Percentiles rank a stretch among this genome's conserved stretches.
These are phyloP conservation scores for Lentinula novae-zelandiae DNA, from an alignment of 1,284 basidiomycete genomes.

Conservation along the genomic window DNA sequence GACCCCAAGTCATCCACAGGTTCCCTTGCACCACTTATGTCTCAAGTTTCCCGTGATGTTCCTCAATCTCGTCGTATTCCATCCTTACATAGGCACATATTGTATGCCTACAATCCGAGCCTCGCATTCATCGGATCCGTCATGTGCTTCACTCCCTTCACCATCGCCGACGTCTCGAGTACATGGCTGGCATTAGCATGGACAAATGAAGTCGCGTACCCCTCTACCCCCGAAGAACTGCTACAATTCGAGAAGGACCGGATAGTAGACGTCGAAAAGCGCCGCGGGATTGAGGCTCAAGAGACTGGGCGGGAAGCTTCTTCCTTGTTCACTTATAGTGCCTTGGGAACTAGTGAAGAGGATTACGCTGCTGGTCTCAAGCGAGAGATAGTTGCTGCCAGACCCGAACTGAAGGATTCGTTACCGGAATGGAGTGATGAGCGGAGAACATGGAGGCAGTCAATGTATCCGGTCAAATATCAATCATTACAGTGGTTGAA, in stretches of 20 bases:
- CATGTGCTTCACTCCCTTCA: slow-evolving; percentile 12
- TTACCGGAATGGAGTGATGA: slow-evolving; percentile 11
- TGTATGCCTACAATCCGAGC: slow-evolving; percentile 40
- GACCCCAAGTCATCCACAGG: neutral
- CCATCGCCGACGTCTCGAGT: slow-evolving; percentile 11
- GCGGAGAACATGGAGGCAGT: slow-evolving; percentile 4
- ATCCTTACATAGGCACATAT: slow-evolving; percentile 36
- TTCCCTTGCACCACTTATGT: slow-evolving; percentile 21
- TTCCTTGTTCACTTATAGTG: slow-evolving; percentile 8
- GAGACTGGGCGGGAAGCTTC: slow-evolving; percentile 2
- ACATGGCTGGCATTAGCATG: slow-evolving; percentile 11
- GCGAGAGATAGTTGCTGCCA: slow-evolving; percentile 9
- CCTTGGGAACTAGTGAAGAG: slow-evolving; percentile 9
- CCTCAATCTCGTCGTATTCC: slow-evolving; percentile 34
- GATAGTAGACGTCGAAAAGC: slow-evolving; percentile 1
- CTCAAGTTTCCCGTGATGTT: slow-evolving; percentile 12
- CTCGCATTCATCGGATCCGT: slow-evolving; percentile 37
- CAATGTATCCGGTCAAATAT: slow-evolving; percentile 12
- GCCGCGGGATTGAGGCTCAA: neutral
- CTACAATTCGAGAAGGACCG: slow-evolving; percentile 10
- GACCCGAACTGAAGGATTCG: slow-evolving; percentile 1
- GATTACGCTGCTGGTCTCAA: slow-evolving; percentile 11
- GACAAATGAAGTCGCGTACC: slow-evolving; percentile 7
- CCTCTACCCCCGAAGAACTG: neutral
- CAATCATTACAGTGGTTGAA: slow-evolving; percentile 10